Evolutionary conservation across 192 early-diverging fungal species (phyloP), one percentile per base, ranked within the genome.

Genomic region (Allomyces arbusculus): DNA sequence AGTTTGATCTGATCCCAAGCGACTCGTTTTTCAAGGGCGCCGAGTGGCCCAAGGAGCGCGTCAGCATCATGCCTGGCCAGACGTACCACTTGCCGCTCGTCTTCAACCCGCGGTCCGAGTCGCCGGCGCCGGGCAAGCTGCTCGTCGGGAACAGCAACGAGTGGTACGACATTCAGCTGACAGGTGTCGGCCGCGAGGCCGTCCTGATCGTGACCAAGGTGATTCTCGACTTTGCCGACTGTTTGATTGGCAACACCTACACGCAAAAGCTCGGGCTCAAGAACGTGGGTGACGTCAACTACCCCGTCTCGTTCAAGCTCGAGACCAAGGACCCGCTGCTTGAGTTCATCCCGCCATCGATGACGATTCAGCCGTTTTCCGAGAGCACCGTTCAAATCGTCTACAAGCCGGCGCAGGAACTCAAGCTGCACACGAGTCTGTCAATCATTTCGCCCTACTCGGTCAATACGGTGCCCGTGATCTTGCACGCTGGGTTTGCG

Each of bases 211-310:
- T 84, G 10, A 84, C 83, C 10, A 81, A 81, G 45, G 71, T 76
- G 14, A 72, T 74, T 7, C 66, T 84, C 5, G 77, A 80, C n/a
- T 84, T 84, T 63, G 67, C 75, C 23, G 82, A 84, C 62, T 84
- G 83, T 72, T 64, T 84, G 20, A 84, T 84, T 64, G 83, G 83
- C 64, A 84, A 84, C 69, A 69, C 78, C 3, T 84, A 84, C 67
- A 82, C 84, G 65, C 79, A 84, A 67, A 81, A 81, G 66, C 68
- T 84, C 20, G 79, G 78, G 11, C 68, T 84, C 19, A 84, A 84
- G 70, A 84, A 84, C 64, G 78, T 84, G 45, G 83, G 83, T 16
- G 83, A 84, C 70, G 83, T 84, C 61, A 84, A 84, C 64, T 84
- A 84, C 71, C 83, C 83, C 1, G 76, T 84, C 4, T 75, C 77